Evolutionary conservation across 2,329 filamentous ascomycete species (phyloP).

Genomic region (Hymenoscyphus infarciens): DNA sequence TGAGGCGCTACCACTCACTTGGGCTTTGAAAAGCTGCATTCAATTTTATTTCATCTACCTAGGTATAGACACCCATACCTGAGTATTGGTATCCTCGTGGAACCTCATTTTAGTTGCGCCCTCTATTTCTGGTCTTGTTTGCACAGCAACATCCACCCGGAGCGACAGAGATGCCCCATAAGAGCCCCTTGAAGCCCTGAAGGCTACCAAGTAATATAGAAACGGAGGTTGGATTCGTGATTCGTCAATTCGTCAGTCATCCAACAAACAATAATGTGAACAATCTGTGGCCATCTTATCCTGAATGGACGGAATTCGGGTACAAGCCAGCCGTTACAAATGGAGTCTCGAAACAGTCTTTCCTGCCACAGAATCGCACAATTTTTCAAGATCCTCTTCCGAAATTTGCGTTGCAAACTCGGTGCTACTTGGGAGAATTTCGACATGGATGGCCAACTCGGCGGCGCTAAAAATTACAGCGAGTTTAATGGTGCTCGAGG

Average conservation of each 20-base stretch:
- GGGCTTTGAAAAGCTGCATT: neutral
- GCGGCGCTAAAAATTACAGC: conserved; percentile 58
- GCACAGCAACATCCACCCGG: neutral
- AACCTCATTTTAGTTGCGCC: neutral
- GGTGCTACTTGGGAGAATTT: conserved; percentile 35
- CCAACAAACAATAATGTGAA: neutral
- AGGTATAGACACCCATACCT: neutral
- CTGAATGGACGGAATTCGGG: neutral
- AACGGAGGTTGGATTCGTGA: neutral
- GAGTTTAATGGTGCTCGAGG: conserved; percentile 55
- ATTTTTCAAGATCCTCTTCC: conserved; percentile 32
- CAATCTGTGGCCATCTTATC: neutral
- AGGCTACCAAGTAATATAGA: neutral
- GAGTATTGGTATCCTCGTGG: neutral
- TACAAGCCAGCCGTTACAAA: neutral
- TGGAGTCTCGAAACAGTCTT: conserved; percentile 19
- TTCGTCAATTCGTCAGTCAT: neutral
- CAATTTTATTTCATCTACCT: neutral
- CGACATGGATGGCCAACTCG: conserved; percentile 52
- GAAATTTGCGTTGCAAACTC: conserved; percentile 42
- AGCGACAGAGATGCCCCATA: neutral
- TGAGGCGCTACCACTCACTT: neutral
- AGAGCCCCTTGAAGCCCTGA: neutral
- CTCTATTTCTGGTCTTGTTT: neutral
- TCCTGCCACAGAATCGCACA: conserved; percentile 12